Evolutionary conservation across 139 green algal genomes (phyloP).

Genomic region (Chlorella sp.): DNA sequence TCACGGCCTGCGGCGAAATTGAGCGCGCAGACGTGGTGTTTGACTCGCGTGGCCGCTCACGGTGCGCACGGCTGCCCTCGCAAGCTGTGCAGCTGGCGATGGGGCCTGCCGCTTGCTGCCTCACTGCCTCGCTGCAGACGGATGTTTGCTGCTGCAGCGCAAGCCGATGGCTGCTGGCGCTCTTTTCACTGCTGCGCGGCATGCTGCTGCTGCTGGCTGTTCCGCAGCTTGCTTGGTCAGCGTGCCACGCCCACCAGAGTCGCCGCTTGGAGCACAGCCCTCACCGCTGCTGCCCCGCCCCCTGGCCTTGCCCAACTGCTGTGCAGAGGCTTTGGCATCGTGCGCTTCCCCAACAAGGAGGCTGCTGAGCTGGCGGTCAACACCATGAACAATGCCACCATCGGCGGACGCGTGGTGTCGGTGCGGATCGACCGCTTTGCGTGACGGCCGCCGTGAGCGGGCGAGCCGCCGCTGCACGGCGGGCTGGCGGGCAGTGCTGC

Average conservation of each 20-base stretch:
- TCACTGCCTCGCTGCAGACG: not conserved
- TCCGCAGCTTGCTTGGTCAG: not conserved
- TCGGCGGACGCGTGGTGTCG: slow-evolving; percentile 82
- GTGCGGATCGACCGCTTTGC: slow-evolving; percentile 88
- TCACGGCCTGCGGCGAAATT: slow-evolving; percentile 61
- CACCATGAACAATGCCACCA: slow-evolving; percentile 84
- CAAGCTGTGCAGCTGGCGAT: too few relatives aligned
- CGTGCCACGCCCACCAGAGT: too few relatives aligned
- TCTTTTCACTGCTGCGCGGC: not conserved
- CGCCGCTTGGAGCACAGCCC: too few relatives aligned
- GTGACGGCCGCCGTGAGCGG: slow-evolving; percentile 25
- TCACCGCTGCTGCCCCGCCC: not conserved
- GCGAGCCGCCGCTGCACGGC: too few relatives aligned
- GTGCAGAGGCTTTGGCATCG: slow-evolving; percentile 87
- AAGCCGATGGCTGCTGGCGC: not conserved
- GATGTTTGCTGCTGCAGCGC: not conserved
- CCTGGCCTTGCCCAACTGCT: not conserved
- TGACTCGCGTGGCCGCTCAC: slow-evolving; percentile 75
- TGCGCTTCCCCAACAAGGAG: slow-evolving; percentile 73
- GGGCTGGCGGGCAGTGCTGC: too few relatives aligned
- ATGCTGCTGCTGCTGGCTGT: not conserved
- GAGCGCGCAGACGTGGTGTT: slow-evolving; percentile 87
- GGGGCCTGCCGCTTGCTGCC: too few relatives aligned
- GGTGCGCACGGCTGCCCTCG: slow-evolving; percentile 54
- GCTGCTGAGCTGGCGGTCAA: slow-evolving; percentile 71